Evolutionary conservation across 2,329 filamentous ascomycete genomes (phyloP).

Genomic region (Alternaria burnsii): DNA sequence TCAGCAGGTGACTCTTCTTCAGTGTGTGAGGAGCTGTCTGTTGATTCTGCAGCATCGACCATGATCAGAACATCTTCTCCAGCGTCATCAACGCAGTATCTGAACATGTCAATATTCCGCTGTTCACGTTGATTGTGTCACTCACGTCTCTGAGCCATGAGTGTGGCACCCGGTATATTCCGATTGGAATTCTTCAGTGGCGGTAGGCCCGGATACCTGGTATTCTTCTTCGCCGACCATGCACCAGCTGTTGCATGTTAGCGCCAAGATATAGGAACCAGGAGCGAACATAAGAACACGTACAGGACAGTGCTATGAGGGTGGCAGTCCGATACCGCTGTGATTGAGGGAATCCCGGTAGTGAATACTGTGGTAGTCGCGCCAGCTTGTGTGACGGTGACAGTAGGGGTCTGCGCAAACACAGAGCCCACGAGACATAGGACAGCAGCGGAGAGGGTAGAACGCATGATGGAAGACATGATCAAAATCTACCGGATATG

Average conservation of each 20-base stretch:
- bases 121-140: slow-evolving; percentile 4
- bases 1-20: slow-evolving; percentile 18
- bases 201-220: slow-evolving; percentile 61
- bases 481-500: slow-evolving; percentile 7
- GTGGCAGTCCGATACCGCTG: slow-evolving; percentile 64
- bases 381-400: slow-evolving; percentile 12
- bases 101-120: slow-evolving; percentile 39
- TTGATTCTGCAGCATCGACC: slow-evolving; percentile 44
- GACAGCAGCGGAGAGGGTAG: slow-evolving; percentile 7
- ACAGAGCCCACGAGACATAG: slow-evolving; percentile 19
- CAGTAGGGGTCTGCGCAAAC: slow-evolving; percentile 27
- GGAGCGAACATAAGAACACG: slow-evolving; percentile 15
- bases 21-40: slow-evolving; percentile 26
- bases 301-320: slow-evolving; percentile 58
- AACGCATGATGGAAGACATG: slow-evolving; percentile 23
- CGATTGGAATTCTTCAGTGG: slow-evolving; percentile 65
- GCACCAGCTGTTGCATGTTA: slow-evolving; percentile 52
- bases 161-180: slow-evolving; percentile 71
- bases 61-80: slow-evolving; percentile 69
- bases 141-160: slow-evolving; percentile 67
- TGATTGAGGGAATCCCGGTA: slow-evolving; percentile 39
- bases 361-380: slow-evolving; percentile 5
- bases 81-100: slow-evolving; percentile 68
- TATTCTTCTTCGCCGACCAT: slow-evolving; percentile 55
- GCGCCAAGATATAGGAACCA: neutral